Evolutionary conservation across 2,329 filamentous ascomycete genomes (phyloP).

Genomic region (Trichothecium sympodiale): DNA sequence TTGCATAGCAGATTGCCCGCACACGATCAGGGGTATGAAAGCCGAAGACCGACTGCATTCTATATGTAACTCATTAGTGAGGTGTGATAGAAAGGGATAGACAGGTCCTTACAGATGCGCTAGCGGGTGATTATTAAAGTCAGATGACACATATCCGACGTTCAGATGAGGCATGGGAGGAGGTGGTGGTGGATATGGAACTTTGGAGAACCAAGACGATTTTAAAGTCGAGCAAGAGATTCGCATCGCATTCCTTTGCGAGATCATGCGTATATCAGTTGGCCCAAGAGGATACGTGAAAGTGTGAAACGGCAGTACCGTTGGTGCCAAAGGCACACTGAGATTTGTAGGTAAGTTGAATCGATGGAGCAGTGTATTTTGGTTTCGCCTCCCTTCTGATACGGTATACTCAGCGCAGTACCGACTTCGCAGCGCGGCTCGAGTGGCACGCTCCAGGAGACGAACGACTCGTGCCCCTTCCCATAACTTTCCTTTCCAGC

Average conservation of each 20-base stretch:
- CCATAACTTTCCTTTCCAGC: constrained; percentile 68
- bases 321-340: constrained; percentile 76
- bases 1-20: constrained; percentile 90
- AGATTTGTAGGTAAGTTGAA: constrained; percentile 64
- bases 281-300: constrained; percentile 92
- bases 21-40: constrained; percentile 66
- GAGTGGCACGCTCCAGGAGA: constrained; percentile 74
- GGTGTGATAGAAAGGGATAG: background rate
- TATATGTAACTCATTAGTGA: constrained; percentile 15
- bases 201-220: constrained; percentile 72
- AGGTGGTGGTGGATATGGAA: constrained; percentile 73
- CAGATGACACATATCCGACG: constrained; percentile 91
- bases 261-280: constrained; percentile 85
- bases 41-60: constrained; percentile 97
- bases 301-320: constrained; percentile 92
- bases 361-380: constrained; percentile 46
- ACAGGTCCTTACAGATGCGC: constrained; percentile 61
- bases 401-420: constrained; percentile 72
- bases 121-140: constrained; percentile 97
- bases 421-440: constrained; percentile 70
- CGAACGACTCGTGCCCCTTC: constrained; percentile 80
- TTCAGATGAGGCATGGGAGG: constrained; percentile 78
- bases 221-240: constrained; percentile 86
- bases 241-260: constrained; percentile 83
- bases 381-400: constrained; percentile 35